Evolutionary conservation across 768 basidiomycete species (phyloP).

Genomic region (Xanthoconium purpureum): DNA sequence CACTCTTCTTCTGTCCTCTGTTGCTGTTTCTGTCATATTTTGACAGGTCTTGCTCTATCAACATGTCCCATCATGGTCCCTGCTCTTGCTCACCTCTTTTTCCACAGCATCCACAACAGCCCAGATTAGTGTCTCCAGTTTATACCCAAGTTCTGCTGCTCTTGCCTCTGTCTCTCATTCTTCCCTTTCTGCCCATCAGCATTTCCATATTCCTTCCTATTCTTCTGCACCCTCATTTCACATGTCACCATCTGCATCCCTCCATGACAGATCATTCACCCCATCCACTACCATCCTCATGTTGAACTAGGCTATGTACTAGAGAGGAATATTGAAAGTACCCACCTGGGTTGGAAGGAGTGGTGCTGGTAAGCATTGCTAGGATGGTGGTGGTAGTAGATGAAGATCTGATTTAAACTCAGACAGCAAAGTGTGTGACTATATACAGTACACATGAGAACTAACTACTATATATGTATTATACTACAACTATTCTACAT

Average conservation of each 20-base stretch:
- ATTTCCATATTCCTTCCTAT: neutral
- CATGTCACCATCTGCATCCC: neutral
- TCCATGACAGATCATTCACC: neutral
- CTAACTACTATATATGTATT: too few relatives aligned
- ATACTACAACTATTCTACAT: too few relatives aligned
- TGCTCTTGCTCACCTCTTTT: constrained; percentile 2
- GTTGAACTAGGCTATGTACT: too few relatives aligned
- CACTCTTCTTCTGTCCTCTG: constrained; percentile 7
- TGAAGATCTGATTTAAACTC: too few relatives aligned
- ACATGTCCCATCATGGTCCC: neutral
- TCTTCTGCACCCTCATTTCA: neutral
- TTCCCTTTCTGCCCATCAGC: neutral
- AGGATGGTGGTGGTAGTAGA: too few relatives aligned
- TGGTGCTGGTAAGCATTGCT: too few relatives aligned
- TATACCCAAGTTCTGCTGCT: neutral
- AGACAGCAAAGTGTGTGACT: too few relatives aligned
- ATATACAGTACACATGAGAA: too few relatives aligned
- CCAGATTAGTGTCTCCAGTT: neutral
- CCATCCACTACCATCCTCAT: neutral
- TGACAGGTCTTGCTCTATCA: constrained; percentile 19
- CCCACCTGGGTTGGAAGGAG: too few relatives aligned
- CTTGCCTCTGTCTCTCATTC: neutral
- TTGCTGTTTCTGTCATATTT: constrained; percentile 5
- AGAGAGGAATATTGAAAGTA: too few relatives aligned
- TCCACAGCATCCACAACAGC: constrained; percentile 8